These are phyloP conservation scores for Suillus occidentalis DNA, from an alignment of 768 basidiomycete species.

Conservation along the genomic window DNA sequence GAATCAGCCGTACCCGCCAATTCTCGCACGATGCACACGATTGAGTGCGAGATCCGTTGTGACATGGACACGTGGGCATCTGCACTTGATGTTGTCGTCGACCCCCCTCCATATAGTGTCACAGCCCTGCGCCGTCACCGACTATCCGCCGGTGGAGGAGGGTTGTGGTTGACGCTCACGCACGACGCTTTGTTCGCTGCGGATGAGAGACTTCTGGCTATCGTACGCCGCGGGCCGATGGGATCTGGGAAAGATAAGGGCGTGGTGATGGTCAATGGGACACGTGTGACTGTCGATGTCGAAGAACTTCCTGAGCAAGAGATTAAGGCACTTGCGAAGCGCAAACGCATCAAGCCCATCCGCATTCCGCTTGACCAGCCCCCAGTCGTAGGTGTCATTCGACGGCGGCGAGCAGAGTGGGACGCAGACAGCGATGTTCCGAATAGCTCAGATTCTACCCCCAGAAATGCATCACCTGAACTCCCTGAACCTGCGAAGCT, in stretches of 20 bases:
- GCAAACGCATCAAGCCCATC: conserved; percentile 82
- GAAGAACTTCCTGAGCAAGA: conserved; percentile 88
- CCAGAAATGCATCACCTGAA: conserved; percentile 21
- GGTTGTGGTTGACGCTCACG: conserved; percentile 89
- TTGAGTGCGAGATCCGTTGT: conserved; percentile 91
- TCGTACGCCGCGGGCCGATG: conserved; percentile 70
- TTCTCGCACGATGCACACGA: conserved; percentile 42
- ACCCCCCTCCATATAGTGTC: conserved; percentile 86
- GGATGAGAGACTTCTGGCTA: conserved; percentile 71
- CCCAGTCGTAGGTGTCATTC: conserved; percentile 71
- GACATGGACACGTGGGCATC: conserved; percentile 88
- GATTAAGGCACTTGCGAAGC: conserved; percentile 76
- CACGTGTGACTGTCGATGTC: conserved; percentile 78
- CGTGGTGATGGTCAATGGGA: conserved; percentile 85
- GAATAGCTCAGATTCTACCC: conserved; percentile 18
- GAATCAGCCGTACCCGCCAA: conserved; percentile 14
- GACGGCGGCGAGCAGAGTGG: conserved; percentile 73
- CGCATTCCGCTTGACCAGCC: conserved; percentile 94
- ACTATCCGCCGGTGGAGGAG: conserved; percentile 84
- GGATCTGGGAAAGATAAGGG: conserved; percentile 72
- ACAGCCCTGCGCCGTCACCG: conserved; percentile 85
- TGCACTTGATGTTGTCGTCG: conserved; percentile 84
- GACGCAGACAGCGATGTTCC: conserved; percentile 47
- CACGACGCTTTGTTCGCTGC: conserved; percentile 80
- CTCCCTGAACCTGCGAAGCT: conserved; percentile 17